These are phyloP conservation scores for Fusarium acutatum DNA, from an alignment of 2,329 filamentous ascomycete genomes.

Conservation along the genomic window DNA sequence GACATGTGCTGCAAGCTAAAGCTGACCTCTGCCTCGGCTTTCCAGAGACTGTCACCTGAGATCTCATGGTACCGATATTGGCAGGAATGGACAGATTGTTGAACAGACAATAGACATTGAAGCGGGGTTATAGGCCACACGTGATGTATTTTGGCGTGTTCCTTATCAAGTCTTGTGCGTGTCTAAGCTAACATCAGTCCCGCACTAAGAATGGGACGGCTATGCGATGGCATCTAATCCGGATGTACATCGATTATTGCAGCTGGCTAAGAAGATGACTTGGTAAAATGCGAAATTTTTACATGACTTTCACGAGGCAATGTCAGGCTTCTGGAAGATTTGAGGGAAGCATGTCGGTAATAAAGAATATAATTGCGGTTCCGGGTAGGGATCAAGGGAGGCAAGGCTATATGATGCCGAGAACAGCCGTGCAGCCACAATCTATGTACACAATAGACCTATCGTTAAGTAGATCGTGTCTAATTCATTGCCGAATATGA, in stretches of 20 bases:
- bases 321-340: too few species aligned
- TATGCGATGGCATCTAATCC: not conserved
- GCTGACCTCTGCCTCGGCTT: not conserved
- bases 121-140: not conserved
- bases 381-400: not conserved
- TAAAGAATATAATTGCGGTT: not conserved
- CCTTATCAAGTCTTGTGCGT: not conserved
- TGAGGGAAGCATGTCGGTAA: too few species aligned
- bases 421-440: not conserved
- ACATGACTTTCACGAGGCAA: too few species aligned
- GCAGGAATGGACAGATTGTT: not conserved
- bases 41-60: not conserved
- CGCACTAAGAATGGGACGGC: not conserved
- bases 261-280: too few species aligned
- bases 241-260: rapidly evolving
- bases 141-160: not conserved
- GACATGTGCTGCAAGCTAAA: not conserved
- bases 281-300: rapidly evolving
- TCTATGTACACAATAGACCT: too few species aligned
- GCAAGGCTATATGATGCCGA: not conserved
- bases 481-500: not conserved
- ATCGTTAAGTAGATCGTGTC: not conserved
- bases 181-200: not conserved
- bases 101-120: not conserved
- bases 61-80: not conserved